Percentiles rank a stretch among this genome's conserved stretches.
Conservation (phyloP, 495 filamentous ascomycete genomes). For the Hypoxylon fragiforme region DNA sequence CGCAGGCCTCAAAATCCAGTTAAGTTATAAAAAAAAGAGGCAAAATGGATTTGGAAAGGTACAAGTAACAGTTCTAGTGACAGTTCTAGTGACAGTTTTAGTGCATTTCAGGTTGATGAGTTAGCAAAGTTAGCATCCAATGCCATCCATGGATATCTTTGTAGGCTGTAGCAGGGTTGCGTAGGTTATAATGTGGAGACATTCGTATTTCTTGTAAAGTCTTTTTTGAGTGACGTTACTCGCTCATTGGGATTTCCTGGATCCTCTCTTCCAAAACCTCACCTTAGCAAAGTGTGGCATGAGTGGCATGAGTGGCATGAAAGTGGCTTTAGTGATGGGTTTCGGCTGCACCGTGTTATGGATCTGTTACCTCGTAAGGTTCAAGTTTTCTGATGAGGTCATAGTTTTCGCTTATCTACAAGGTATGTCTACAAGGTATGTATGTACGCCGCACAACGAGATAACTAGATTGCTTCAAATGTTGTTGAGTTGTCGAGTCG, state of each 20-base stretch:
- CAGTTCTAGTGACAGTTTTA: too few relatives aligned
- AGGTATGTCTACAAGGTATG: not conserved
- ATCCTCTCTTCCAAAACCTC: too few relatives aligned
- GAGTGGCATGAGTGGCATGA: too few relatives aligned
- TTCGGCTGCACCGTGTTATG: too few relatives aligned
- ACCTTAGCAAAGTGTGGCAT: too few relatives aligned
- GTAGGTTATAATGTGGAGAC: conserved; percentile 8
- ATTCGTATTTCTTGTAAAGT: conserved; percentile 9
- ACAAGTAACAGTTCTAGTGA: too few relatives aligned
- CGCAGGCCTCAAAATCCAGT: conserved; percentile 1
- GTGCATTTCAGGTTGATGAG: conserved; percentile 4
- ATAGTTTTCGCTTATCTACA: conserved; percentile 22
- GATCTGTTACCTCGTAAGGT: conserved; percentile 8
- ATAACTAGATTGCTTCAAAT: too few relatives aligned
- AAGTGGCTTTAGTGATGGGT: too few relatives aligned
- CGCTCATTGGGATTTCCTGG: conserved; percentile 7
- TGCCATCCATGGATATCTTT: too few relatives aligned
- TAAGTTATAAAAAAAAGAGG: conserved; percentile 24
- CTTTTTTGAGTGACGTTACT: conserved; percentile 9
- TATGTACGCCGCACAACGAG: too few relatives aligned
- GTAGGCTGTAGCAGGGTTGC: too few relatives aligned
- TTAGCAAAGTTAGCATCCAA: too few relatives aligned
- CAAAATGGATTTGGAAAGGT: conserved; percentile 11
- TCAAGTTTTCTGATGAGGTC: conserved; percentile 24
- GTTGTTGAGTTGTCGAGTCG: conserved; percentile 17